Percentiles rank a stretch among this genome's conserved stretches.
Conservation (phyloP, 2,329 filamentous ascomycete genomes). For the Hymenoscyphus salicellus region DNA sequence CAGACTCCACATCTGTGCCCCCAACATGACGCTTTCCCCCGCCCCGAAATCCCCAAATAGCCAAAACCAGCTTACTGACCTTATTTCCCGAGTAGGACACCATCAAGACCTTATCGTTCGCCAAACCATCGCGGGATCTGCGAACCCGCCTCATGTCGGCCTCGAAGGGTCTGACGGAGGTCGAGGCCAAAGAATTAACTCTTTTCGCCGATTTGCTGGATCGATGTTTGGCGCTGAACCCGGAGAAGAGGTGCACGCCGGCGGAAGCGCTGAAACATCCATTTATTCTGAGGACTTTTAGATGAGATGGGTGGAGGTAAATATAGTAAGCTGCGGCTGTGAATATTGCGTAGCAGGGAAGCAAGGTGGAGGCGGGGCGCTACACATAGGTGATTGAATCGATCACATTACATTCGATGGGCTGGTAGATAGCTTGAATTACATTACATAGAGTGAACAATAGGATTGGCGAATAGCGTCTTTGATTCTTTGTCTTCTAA, state of each 20-base stretch:
- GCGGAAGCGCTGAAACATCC: conserved; percentile 83
- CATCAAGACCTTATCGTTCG: conserved; percentile 63
- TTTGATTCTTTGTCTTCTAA: background rate
- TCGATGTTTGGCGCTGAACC: conserved; percentile 82
- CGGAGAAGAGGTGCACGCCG: conserved; percentile 86
- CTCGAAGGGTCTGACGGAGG: conserved; percentile 69
- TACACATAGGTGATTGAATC: background rate
- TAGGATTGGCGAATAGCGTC: background rate
- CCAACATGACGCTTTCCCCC: conserved; percentile 7
- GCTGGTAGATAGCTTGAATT: background rate
- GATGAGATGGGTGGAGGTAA: conserved; percentile 9
- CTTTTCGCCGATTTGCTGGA: conserved; percentile 86
- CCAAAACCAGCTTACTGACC: conserved; percentile 15
- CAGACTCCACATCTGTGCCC: conserved; percentile 12
- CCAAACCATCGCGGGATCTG: conserved; percentile 77
- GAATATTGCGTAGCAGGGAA: background rate
- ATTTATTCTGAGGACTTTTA: conserved; percentile 57
- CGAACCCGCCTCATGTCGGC: conserved; percentile 75
- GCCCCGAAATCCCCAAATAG: conserved; percentile 8
- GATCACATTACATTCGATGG: background rate
- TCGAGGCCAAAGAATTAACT: conserved; percentile 73
- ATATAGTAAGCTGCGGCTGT: background rate
- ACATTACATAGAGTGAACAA: background rate
- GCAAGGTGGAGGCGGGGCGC: background rate
- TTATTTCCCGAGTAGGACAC: conserved; percentile 51